Evolutionary conservation across 2,329 filamentous ascomycete genomes (phyloP), one percentile per base, ranked within the genome.

Genomic region (Periglandula ipomoeae): DNA sequence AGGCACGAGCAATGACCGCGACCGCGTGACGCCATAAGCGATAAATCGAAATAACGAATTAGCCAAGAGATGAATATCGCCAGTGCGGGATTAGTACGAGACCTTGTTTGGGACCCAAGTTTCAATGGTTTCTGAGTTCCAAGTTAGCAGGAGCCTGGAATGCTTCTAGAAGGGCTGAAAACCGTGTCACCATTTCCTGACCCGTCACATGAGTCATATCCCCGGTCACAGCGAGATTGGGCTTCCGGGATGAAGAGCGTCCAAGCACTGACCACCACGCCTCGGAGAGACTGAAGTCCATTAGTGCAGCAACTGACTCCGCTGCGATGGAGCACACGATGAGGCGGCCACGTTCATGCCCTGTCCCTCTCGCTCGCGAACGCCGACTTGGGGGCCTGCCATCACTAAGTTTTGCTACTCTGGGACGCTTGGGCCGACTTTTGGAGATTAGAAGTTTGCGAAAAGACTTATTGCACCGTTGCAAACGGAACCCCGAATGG

Each of bases 91-190:
- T n/a, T n/a, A n/a, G n/a, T n/a, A n/a, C n/a, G n/a, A n/a, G n/a
- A n/a, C n/a, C n/a, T n/a, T n/a, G n/a, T n/a, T n/a, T n/a, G n/a
- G n/a, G n/a, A n/a, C n/a, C n/a, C n/a, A n/a, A n/a, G n/a, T n/a
- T n/a, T n/a, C n/a, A n/a, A n/a, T n/a, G n/a, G n/a, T n/a, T n/a
- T n/a, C n/a, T n/a, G n/a, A n/a, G n/a, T n/a, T n/a, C n/a, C n/a
- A n/a, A n/a, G n/a, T n/a, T 17, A 37, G 46, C 20, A 22, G 41
- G 41, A 40, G 38, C 37, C 17, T 19, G 52, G 24, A 40, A 43
- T 50, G 44, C 44, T 44, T 44, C 42, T 54, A 37, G 47, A 49
- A 49, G 17, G 38, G 19, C 11, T 19, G n/a, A 15, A 41, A 22
- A 15, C n/a, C n/a, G n/a, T n/a, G 30, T 32, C 30, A 10, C 26